Evolutionary conservation across 371 early-diverging fungal genomes (phyloP), one percentile per base, ranked within the genome.

Genomic region (Rhizomucor pusillus): DNA sequence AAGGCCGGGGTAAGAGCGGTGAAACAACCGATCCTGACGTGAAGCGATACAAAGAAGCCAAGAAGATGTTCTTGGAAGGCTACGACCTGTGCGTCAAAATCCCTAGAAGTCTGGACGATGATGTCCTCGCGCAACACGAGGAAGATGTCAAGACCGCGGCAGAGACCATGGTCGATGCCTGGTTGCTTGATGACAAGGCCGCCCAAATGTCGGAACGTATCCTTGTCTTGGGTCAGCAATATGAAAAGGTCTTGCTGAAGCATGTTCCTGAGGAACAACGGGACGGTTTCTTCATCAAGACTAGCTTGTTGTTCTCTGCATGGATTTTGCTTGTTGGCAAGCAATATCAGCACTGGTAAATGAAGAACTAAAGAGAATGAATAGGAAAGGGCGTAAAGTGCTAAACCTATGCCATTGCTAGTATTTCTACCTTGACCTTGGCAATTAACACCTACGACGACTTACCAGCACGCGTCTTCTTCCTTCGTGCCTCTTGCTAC

Each of bases 161-260:
- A 55, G 79, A 81, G 56, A 77, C 73, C 54, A 72, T 86, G 60
- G 82, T 86, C 53, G 64, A 67, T 50, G 84, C 86, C 16, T 86
- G 82, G 80, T 66, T 86, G 56, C 62, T 86, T 62, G 86, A 86
- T 64, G 86, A 86, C 63, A 81, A 80, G 64, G 86, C 84, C 35
- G 81, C 82, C 43, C 76, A 78, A 50, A 81, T 86, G 81, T 81
- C 82, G 50, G 82, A 82, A 57, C 70, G 83, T 41, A 74, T 82
- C 33, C 70, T 82, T 58, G 74, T 77, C 59, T 69, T 82, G 39
- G 83, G 80, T 23, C 81, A 82, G 54, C 83, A 82, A 61, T 82
- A 80, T 43, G 83, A 82, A 60, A 69, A 76, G 57, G 69, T 73
- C 9, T 40, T 79, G 34, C 57, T 78, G 24, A 78, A 73, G 59